Base-by-base conservation (phyloP, 2,329 filamentous ascomycete species). In the Clarireedia hainanense region DNA sequence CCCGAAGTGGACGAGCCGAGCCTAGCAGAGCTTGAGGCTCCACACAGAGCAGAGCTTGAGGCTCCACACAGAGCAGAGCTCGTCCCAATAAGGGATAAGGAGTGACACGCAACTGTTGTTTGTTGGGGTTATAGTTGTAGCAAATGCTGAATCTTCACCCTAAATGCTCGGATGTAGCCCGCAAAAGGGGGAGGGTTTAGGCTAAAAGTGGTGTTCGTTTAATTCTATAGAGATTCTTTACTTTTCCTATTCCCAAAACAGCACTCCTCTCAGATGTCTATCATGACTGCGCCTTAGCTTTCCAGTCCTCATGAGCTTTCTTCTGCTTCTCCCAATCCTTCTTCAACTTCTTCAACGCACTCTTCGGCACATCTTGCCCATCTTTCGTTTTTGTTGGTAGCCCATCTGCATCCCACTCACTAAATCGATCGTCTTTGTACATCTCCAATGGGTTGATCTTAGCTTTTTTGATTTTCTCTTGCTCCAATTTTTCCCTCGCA, bases 321-420 rank as follows among this genome's bases (percentile, higher is more conserved):
- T 91, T 94, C 75, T 96, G 92, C 69, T 79, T 84, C 64, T 95
- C 88, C 89, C 89, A 95, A 55, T 90, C 85, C 76, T 96, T 96
- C 73, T 78, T 85, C 64, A 96, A 71, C 75, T 89, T 91, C 79
- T 96, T 96, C 50, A 74, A 67, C 67, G 84, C 81, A 58, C 80
- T 87, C 76, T 96, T 96, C 4, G 88, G 80, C 39, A 96, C 77
- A 63, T 95, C 89, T 58, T 83, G 84, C 0, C 90, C 91, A 34
- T 88, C 84, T 59, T 82, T 84, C 69, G 91, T 82, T 72, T 84
- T 88, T 0, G 80, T 87, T 2, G 92, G 91, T 60, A 96, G 60
- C 0, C 91, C 91, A 56, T 92, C 85, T 5, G 79, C 84, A 67
- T 96, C 90, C 89, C 89, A 96, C 17, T 80, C 88, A 62, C 77